phyloP scores from a whole-genome alignment of 768 basidiomycete genomes.

The Pisolithus tinctorius region DNA sequence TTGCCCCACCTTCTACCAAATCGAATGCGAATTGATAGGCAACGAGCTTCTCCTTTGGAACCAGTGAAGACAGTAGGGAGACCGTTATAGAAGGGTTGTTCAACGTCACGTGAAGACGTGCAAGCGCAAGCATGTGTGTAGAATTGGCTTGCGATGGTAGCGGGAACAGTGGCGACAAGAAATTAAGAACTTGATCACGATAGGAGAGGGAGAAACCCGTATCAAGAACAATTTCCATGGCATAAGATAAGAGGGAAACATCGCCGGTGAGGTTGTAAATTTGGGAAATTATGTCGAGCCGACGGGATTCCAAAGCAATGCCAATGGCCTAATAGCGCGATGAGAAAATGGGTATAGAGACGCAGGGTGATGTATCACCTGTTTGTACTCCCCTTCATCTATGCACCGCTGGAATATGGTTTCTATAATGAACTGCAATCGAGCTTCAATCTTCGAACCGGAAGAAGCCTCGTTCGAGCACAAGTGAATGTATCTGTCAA shows the following conservation, averaged over 20 bases:
- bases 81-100: constrained; percentile 76
- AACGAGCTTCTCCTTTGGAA: constrained; percentile 63
- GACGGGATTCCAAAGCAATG: constrained; percentile 86
- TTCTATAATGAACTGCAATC: constrained; percentile 81
- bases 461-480: constrained; percentile 47
- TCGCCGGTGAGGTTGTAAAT: constrained; percentile 74
- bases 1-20: constrained; percentile 86
- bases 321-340: constrained; percentile 67
- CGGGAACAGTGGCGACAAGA: constrained; percentile 83
- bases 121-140: constrained; percentile 72
- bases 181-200: constrained; percentile 73
- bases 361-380: constrained; percentile 41
- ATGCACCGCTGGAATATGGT: constrained; percentile 83
- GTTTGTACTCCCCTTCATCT: constrained; percentile 84
- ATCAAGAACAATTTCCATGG: constrained; percentile 88
- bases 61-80: constrained; percentile 63
- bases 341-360: constrained; percentile 6
- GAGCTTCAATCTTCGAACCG: constrained; percentile 65
- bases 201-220: constrained; percentile 84
- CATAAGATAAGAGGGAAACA: constrained; percentile 75
- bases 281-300: constrained; percentile 77
- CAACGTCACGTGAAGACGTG: constrained; percentile 84
- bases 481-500: constrained; percentile 83
- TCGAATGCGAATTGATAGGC: constrained; percentile 97
- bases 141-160: constrained; percentile 65